phyloP scores from a whole-genome alignment of 768 basidiomycete genomes.

The Leccinum aurantiacum region DNA sequence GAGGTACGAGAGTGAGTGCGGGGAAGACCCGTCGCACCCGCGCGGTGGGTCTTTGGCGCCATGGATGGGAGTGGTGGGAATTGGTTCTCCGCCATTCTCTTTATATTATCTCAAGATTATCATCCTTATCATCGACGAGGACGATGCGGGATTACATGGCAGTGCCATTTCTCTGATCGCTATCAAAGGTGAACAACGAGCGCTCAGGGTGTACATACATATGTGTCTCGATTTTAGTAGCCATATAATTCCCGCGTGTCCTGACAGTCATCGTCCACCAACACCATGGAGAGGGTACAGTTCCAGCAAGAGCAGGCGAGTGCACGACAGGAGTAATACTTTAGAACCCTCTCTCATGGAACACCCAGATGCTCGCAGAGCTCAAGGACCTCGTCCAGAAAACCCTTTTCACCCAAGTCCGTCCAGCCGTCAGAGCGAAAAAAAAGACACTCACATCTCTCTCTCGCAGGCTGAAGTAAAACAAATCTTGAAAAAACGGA shows the following conservation, averaged over 20 bases:
- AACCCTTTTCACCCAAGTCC: slow-evolving; percentile 76
- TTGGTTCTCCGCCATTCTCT: slow-evolving; percentile 33
- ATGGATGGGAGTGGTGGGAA: slow-evolving; percentile 34
- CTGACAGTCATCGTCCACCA: too few relatives aligned
- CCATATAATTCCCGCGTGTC: not conserved
- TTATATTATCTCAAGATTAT: slow-evolving; percentile 14
- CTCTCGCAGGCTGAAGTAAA: slow-evolving; percentile 67
- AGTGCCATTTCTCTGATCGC: not conserved
- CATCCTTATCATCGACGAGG: slow-evolving; percentile 14
- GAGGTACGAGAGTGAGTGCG: slow-evolving; percentile 66
- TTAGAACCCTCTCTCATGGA: slow-evolving; percentile 3
- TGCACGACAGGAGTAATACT: not conserved
- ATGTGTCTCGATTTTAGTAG: not conserved
- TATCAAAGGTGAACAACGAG: too few relatives aligned
- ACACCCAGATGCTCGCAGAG: slow-evolving; percentile 84
- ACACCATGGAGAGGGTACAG: slow-evolving; percentile 86
- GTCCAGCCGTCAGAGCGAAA: slow-evolving; percentile 21
- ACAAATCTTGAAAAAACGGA: slow-evolving; percentile 82
- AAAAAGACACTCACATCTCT: slow-evolving; percentile 6
- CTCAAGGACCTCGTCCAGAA: slow-evolving; percentile 89
- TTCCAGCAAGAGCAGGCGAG: slow-evolving; percentile 88
- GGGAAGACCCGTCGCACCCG: slow-evolving; percentile 43
- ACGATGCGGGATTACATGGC: slow-evolving; percentile 8
- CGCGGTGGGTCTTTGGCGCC: slow-evolving; percentile 52
- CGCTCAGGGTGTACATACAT: not conserved